Evolutionary conservation across 129 eudicot genomes (phyloP), one percentile per base, ranked within the genome.

Genomic region (Centella asiatica): DNA sequence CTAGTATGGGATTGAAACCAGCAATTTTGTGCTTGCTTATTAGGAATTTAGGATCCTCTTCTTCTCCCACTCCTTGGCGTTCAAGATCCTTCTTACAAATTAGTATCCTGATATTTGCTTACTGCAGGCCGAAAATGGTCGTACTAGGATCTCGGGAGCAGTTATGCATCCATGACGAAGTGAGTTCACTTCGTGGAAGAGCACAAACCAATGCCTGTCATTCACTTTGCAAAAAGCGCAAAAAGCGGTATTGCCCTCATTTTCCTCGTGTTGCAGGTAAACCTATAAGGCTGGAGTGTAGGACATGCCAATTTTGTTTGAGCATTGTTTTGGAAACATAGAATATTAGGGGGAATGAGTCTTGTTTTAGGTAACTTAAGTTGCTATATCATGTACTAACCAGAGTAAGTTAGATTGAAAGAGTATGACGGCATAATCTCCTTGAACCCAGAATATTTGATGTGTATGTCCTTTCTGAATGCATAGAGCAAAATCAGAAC

Each of bases 71-170:
- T n/a, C n/a, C n/a, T n/a, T n/a, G n/a, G n/a, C n/a, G n/a, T n/a
- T n/a, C n/a, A n/a, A n/a, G n/a, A n/a, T 46, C 14, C 10, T 51
- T 14, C 3, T 36, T 60, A 65, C 52, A 65, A 58, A 65, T 5
- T n/a, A n/a, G 36, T 55, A 57, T 32, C 10, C 39, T 68, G 60
- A 49, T 53, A 17, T 64, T 42, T 23, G 40, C 53, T 39, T 34
- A 48, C 48, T 75, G 78, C 88, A 92, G 98, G 84, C 98, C 98
- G 73, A 92, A 87, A 80, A 92, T 92, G 98, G 85, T 78, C 52
- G 98, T 92, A 32, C 74, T 92, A 78, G 98, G 98, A 77, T 92
- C 98, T 63, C 90, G 98, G 49, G 98, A 92, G 68, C 98, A 92
- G 25, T 64, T 92, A 68, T 87, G 98, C 77, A 92, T 92, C 72